These are phyloP conservation scores for Saccharomycopsis fibuligera DNA, from an alignment of 805 yeast species.

Conservation along the genomic window DNA sequence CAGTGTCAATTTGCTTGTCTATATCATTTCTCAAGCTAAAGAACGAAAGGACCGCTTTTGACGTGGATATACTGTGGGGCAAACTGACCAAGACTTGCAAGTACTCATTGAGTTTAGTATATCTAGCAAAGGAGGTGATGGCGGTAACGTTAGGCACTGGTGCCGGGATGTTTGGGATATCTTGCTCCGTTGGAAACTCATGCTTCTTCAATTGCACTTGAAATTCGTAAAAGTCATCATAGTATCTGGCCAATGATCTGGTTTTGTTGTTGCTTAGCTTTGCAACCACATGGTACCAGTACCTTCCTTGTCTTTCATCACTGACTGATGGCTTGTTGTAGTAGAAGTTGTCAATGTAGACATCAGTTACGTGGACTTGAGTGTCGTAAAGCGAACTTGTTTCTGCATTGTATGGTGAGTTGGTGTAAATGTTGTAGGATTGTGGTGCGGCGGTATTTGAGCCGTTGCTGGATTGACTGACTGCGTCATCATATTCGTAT, in stretches of 20 bases:
- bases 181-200: conserved; percentile 90
- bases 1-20: conserved; percentile 28
- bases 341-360: conserved; percentile 51
- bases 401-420: conserved; percentile 7
- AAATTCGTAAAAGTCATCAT: conserved; percentile 93
- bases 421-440: conserved; percentile 3
- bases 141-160: conserved; percentile 91
- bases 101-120: conserved; percentile 49
- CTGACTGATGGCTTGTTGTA: conserved; percentile 36
- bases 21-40: conserved; percentile 47
- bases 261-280: conserved; percentile 59
- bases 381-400: conserved; percentile 13
- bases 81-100: conserved; percentile 55
- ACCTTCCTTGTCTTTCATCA: conserved; percentile 76
- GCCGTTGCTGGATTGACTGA: background rate
- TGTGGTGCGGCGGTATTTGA: background rate
- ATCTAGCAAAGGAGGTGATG: conserved; percentile 49
- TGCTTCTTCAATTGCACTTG: conserved; percentile 78
- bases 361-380: conserved; percentile 31
- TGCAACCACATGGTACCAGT: conserved; percentile 77
- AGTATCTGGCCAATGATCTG: conserved; percentile 76
- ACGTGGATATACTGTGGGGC: conserved; percentile 71
- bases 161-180: conserved; percentile 94
- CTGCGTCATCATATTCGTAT: conserved; percentile 14
- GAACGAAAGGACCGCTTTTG: conserved; percentile 59